phyloP scores from a whole-genome alignment of 495 filamentous ascomycete species.

The Penicillium dipodomyicola region DNA sequence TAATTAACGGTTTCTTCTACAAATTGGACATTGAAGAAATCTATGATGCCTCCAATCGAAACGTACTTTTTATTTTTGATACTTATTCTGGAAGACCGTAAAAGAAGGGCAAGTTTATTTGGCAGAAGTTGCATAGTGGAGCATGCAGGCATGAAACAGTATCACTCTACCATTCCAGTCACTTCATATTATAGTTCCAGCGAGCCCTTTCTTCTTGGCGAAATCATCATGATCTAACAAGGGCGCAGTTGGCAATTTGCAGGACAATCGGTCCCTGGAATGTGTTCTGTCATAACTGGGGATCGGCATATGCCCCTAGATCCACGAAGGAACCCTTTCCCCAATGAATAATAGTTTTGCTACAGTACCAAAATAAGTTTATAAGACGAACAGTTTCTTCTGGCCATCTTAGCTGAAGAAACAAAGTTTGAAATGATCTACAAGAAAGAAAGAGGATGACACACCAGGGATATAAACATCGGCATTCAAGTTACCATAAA shows the following conservation, averaged over 20 bases:
- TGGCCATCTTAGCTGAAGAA: neutral
- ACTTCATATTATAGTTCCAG: neutral
- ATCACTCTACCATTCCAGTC: slow-evolving; percentile 15
- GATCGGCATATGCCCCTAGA: slow-evolving; percentile 21
- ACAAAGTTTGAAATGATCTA: neutral
- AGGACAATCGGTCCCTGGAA: slow-evolving; percentile 13
- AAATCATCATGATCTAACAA: slow-evolving; percentile 22
- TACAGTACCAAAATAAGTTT: neutral
- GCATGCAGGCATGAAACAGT: slow-evolving; percentile 7
- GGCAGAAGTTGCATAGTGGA: neutral
- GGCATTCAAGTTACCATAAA: slow-evolving; percentile 11
- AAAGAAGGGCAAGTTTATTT: neutral
- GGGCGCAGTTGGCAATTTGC: neutral
- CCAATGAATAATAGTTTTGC: neutral
- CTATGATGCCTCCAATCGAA: neutral
- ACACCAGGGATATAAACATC: neutral
- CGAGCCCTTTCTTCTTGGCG: neutral
- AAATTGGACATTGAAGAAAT: neutral
- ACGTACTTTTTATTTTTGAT: neutral
- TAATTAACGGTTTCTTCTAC: neutral
- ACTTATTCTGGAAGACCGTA: neutral
- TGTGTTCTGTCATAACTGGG: slow-evolving; percentile 16
- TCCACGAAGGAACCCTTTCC: neutral
- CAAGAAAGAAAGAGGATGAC: neutral
- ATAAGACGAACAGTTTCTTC: neutral